Percentiles rank a stretch among this genome's conserved stretches.
Conservation (phyloP, 2,329 filamentous ascomycete species). For the Trichoderma sp. region DNA sequence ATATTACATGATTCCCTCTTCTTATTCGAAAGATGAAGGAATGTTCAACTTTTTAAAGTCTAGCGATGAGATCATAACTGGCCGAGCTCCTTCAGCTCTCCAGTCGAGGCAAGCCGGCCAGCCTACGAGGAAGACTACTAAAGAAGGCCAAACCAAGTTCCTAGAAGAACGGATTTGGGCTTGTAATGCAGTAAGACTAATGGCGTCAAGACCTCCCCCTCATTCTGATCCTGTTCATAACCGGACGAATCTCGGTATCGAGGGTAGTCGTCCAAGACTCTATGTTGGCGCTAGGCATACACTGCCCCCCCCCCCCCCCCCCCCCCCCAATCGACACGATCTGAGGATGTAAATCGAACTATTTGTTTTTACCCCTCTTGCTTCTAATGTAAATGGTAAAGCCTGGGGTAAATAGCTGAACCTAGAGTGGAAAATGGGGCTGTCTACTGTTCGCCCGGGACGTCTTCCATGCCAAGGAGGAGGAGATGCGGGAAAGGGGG, state of each 20-base stretch:
- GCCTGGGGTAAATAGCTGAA: slow-evolving; percentile 2
- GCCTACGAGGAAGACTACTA: neutral
- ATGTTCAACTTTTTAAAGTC: too few relatives aligned
- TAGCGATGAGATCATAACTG: too few relatives aligned
- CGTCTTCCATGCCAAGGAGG: neutral
- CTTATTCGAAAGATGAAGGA: too few relatives aligned
- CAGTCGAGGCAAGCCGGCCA: neutral
- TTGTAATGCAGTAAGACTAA: slow-evolving; percentile 2
- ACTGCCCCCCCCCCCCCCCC: neutral
- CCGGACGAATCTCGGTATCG: slow-evolving; percentile 18
- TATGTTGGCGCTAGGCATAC: neutral
- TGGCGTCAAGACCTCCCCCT: neutral
- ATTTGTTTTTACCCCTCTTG: neutral
- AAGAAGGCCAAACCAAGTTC: neutral
- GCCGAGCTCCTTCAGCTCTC: neutral
- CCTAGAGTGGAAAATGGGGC: neutral
- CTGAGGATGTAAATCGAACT: neutral
- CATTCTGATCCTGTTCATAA: neutral
- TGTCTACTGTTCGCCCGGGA: neutral
- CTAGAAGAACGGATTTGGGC: neutral
- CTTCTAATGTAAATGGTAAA: neutral
- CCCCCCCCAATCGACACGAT: neutral
- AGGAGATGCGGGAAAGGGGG: neutral
- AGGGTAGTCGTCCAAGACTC: neutral
- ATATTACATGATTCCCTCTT: neutral